These are phyloP conservation scores for Cotoneaster glaucophyllus DNA, from an alignment of 306 rosid genomes.

Conservation along the genomic window DNA sequence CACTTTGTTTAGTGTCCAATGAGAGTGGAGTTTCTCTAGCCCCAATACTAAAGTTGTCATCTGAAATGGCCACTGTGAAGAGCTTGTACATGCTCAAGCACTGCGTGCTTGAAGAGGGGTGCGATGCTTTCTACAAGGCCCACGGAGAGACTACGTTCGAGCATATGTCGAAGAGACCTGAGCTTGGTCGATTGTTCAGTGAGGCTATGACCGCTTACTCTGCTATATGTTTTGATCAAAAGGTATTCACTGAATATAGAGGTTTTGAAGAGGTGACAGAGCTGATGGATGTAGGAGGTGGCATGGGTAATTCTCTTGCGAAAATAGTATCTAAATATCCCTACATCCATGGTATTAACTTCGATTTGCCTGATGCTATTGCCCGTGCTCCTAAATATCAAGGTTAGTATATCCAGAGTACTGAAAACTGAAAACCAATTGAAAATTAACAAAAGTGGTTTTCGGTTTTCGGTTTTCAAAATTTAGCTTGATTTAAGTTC, in stretches of 20 bases:
- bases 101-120: neutral
- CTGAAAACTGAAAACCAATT: too few species aligned
- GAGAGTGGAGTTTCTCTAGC: neutral
- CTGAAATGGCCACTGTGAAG: neutral
- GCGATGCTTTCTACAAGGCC: neutral
- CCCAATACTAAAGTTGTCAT: neutral
- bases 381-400: neutral
- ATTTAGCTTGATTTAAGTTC: neutral
- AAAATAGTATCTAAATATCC: slow-evolving; percentile 1
- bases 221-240: too few species aligned
- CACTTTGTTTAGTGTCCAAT: neutral
- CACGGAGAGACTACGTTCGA: neutral
- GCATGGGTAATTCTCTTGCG: neutral
- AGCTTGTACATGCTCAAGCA: neutral
- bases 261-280: slow-evolving; percentile 9
- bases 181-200: neutral
- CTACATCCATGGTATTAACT: slow-evolving; percentile 3
- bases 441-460: too few species aligned
- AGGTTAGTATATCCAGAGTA: neutral
- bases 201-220: neutral
- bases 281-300: slow-evolving; percentile 10
- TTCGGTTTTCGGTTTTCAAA: neutral
- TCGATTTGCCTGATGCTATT: neutral
- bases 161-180: neutral
- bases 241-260: too few species aligned